These are phyloP conservation scores for Saccharomyces paradoxus DNA, from an alignment of 805 yeast species.

Conservation along the genomic window DNA sequence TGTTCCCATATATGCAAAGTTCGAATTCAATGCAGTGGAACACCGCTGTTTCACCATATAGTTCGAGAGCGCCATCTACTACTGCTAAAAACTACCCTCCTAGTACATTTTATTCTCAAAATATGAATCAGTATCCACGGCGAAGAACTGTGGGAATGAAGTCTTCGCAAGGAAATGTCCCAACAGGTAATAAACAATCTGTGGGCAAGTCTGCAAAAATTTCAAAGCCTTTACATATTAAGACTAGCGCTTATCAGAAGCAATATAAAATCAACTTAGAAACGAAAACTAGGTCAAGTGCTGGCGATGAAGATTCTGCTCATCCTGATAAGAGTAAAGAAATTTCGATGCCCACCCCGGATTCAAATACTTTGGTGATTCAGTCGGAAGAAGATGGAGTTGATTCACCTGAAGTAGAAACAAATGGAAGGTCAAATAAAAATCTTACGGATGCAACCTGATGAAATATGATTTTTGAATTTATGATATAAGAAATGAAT, in stretches of 20 bases:
- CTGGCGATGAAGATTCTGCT: conserved; percentile 2
- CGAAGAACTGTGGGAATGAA: conserved; percentile 5
- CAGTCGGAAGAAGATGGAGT: not conserved
- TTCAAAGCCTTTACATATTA: conserved; percentile 12
- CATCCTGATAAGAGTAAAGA: conserved; percentile 1
- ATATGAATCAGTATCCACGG: conserved; percentile 7
- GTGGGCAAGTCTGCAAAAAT: conserved; percentile 6
- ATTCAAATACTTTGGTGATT: conserved; percentile 6
- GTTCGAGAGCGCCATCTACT: conserved; percentile 8
- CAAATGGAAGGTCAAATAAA: not conserved
- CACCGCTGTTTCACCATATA: conserved; percentile 8
- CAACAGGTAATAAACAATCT: not conserved
- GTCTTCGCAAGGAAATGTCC: not conserved
- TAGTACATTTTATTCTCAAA: conserved; percentile 11
- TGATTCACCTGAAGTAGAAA: not conserved
- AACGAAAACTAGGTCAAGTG: not conserved
- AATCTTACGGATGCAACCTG: not conserved
- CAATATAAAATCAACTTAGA: conserved; percentile 3
- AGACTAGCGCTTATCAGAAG: conserved; percentile 8
- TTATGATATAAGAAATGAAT: not conserved
- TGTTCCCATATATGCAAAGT: conserved; percentile 11
- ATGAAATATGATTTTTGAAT: not conserved
- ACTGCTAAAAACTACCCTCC: conserved; percentile 10
- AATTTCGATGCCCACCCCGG: conserved; percentile 14
- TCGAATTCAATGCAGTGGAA: conserved; percentile 11